Evolutionary conservation across 768 basidiomycete species (phyloP).

Genomic region (Cystofilobasidium macerans): DNA sequence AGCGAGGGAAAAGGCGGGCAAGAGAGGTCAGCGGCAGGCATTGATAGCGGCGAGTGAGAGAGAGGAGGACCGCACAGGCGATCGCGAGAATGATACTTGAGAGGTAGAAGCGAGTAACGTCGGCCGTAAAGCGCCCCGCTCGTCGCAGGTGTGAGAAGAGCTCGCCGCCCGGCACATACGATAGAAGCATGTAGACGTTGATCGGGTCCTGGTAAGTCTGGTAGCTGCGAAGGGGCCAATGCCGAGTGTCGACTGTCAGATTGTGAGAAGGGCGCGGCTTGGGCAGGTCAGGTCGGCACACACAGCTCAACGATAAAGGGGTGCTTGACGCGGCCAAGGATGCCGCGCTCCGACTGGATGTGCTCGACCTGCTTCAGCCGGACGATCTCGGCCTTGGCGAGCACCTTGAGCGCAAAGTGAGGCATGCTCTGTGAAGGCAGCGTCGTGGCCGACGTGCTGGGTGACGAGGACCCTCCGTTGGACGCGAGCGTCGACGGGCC

Average conservation of each 20-base stretch:
- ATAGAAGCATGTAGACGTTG: conserved; percentile 97
- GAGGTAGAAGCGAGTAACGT: conserved; percentile 95
- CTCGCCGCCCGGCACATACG: conserved; percentile 92
- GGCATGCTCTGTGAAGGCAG: conserved; percentile 37
- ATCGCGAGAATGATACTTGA: conserved; percentile 91
- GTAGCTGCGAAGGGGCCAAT: conserved; percentile 30
- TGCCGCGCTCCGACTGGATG: conserved; percentile 90
- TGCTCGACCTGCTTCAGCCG: conserved; percentile 88
- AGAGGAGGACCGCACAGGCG: conserved; percentile 39
- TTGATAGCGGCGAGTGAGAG: background rate
- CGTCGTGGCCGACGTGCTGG: background rate
- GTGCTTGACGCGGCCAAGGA: conserved; percentile 79
- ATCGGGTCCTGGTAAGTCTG: conserved; percentile 64
- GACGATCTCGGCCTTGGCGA: conserved; percentile 41
- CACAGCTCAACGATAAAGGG: conserved; percentile 96
- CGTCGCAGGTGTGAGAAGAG: conserved; percentile 92
- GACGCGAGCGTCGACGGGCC: too few relatives aligned
- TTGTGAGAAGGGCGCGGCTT: background rate
- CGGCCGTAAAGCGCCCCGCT: conserved; percentile 86
- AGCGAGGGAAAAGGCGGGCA: background rate
- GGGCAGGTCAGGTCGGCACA: conserved; percentile 34
- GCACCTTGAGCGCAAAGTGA: conserved; percentile 40
- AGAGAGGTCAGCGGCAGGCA: background rate
- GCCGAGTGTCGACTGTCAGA: too few relatives aligned
- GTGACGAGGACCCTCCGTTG: background rate